Evolutionary conservation across 2,329 filamentous ascomycete species (phyloP), one percentile per base, ranked within the genome.

Genomic region (Aquanectria penicillioides): DNA sequence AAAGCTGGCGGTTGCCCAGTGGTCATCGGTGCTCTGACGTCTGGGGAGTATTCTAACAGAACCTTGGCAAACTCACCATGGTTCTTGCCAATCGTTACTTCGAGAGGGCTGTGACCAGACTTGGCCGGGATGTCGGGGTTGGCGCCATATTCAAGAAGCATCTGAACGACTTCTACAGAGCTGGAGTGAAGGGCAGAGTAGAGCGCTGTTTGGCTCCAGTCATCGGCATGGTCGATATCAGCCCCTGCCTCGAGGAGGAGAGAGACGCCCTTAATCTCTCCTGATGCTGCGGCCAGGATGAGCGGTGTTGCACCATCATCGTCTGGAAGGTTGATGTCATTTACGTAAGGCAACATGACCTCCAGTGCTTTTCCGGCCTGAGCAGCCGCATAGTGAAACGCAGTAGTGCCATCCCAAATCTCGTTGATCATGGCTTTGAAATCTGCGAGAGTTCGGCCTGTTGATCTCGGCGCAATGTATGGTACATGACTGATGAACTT

Each of bases 371-470:
- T 46, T 17, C 63, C 63, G 3, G 31, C 37, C 22, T 60, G 63
- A 12, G 47, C 56, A 13, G 63, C 64, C 6, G 64, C 64, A 44
- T 60, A 62, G 41, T 67, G 64, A 12, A 59, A 29, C 4, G 64
- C 63, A 6, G 63, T 64, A 7, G 57, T 63, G 9, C 63, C 62
- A 17, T 57, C 60, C 64, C 64, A 66, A 4, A 53, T 22, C 6
- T 53, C 28, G 20, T 66, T 65, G 15, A 64, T 20, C 33, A 64
- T 61, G 11, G 12, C 23, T 44, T 36, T 56, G 12, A 65, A 49
- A 8, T 59, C 50, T 17, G n/a, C 44, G 15, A 34, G 41, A 10
- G 26, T 50, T 6, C 34, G 49, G 1, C 31, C 46, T 5, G 12
- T 46, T 6, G 48, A 34, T n/a, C 25, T 38, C 2, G 36, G 11